These are phyloP conservation scores for Cryptococcus amylolentus DNA, from an alignment of 1,284 basidiomycete species.

Conservation along the genomic window DNA sequence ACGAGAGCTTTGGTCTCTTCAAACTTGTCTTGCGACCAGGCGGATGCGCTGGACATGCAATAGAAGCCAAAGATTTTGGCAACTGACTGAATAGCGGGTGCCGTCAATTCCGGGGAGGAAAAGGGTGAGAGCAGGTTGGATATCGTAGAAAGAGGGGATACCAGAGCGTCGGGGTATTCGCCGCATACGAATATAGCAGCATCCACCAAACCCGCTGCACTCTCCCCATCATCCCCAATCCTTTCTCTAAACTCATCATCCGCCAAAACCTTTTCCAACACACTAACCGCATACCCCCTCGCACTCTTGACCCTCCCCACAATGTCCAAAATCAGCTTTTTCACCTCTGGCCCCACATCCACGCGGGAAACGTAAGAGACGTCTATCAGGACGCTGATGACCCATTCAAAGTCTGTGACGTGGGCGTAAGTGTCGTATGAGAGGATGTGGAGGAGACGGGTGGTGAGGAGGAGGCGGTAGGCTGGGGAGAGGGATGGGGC, in stretches of 20 bases:
- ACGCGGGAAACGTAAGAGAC: constrained; percentile 79
- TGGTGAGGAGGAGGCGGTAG: constrained; percentile 76
- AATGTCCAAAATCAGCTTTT: constrained; percentile 81
- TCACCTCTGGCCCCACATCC: constrained; percentile 68
- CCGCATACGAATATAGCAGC: constrained; percentile 95
- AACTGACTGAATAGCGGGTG: constrained; percentile 75
- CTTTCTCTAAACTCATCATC: constrained; percentile 66
- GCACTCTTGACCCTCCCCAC: constrained; percentile 74
- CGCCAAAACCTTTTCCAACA: constrained; percentile 72
- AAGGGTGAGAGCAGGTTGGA: constrained; percentile 56
- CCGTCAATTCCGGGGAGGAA: constrained; percentile 62
- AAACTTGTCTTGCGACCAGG: constrained; percentile 58
- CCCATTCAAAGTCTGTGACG: constrained; percentile 93
- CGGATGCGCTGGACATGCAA: constrained; percentile 66
- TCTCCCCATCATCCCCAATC: constrained; percentile 54
- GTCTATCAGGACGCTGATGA: constrained; percentile 85
- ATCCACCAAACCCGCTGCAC: constrained; percentile 75
- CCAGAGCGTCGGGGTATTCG: constrained; percentile 60
- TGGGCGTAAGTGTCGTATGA: constrained; percentile 79
- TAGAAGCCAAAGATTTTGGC: constrained; percentile 85
- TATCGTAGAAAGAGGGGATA: constrained; percentile 49
- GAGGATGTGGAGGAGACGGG: constrained; percentile 76
- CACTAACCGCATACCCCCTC: constrained; percentile 70
- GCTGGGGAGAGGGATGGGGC: constrained; percentile 58
- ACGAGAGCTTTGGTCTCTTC: constrained; percentile 61